Conservation (phyloP, 2,329 filamentous ascomycete species). For the Chaetomium sp. region DNA sequence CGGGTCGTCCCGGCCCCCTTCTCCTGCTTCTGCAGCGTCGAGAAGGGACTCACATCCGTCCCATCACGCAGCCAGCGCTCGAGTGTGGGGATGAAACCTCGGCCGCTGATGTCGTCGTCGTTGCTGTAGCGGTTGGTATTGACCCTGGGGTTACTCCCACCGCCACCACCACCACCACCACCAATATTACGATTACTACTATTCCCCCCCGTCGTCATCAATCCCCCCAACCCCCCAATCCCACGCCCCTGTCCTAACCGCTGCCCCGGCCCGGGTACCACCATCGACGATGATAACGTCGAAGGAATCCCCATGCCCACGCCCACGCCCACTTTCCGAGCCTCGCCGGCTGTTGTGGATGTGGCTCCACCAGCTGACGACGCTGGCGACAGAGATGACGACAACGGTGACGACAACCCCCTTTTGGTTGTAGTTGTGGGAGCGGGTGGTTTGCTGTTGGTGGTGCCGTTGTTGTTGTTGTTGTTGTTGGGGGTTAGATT, state of each 20-base stretch:
- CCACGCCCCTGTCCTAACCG: background rate
- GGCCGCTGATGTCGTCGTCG: no score
- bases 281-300: no score
- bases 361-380: background rate
- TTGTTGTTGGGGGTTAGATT: background rate
- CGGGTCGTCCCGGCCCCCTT: background rate
- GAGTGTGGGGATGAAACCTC: constrained; percentile 19
- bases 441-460: background rate
- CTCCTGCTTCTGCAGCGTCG: constrained; percentile 22
- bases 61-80: constrained; percentile 30
- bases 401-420: background rate
- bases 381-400: background rate
- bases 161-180: no score
- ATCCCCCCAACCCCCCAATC: constrained; percentile 3
- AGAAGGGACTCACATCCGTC: constrained; percentile 32
- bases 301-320: no score
- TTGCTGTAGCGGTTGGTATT: no score
- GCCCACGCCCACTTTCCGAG: background rate
- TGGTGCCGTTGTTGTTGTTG: background rate
- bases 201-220: background rate
- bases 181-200: background rate
- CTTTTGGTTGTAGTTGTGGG: background rate
- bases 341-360: background rate
- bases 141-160: no score
- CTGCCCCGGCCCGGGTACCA: no score